Evolutionary conservation across 202 grass and related monocot species (phyloP).

Genomic region (Alloteropsis angusta): DNA sequence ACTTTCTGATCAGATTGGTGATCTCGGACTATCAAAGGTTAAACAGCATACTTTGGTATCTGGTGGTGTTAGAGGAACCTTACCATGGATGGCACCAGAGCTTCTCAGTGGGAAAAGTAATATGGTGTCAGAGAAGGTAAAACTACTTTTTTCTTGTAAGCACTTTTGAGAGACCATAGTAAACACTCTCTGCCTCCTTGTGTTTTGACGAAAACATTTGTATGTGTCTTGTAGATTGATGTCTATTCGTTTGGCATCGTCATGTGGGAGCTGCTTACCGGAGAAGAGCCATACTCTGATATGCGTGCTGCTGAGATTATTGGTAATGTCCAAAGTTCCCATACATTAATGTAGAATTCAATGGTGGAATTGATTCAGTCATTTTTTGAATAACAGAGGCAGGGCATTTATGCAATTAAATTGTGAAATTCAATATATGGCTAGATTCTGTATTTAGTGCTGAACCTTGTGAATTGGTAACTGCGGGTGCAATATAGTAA

Average conservation of each 20-base stretch:
- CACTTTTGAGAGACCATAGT: neutral
- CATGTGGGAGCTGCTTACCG: slow-evolving; percentile 96
- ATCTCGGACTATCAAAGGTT: slow-evolving; percentile 92
- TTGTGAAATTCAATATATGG: neutral
- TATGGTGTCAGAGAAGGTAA: slow-evolving; percentile 98
- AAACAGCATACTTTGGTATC: slow-evolving; percentile 95
- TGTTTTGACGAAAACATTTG: slow-evolving; percentile 5
- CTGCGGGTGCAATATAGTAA: neutral
- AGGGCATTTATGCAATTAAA: neutral
- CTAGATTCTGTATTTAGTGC: slow-evolving; percentile 13
- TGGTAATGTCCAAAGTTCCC: slow-evolving; percentile 41
- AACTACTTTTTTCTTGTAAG: slow-evolving; percentile 16
- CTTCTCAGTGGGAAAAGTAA: slow-evolving; percentile 85
- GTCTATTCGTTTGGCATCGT: slow-evolving; percentile 95
- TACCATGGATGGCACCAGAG: slow-evolving; percentile 98
- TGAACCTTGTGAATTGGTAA: slow-evolving; percentile 2
- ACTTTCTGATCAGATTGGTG: slow-evolving; percentile 61
- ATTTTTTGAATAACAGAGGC: neutral
- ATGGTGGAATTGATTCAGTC: neutral
- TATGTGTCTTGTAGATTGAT: slow-evolving; percentile 51
- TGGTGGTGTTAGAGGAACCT: slow-evolving; percentile 88
- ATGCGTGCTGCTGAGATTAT: slow-evolving; percentile 85
- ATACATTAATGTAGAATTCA: neutral
- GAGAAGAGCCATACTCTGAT: slow-evolving; percentile 90
- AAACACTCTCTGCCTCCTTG: neutral